Percentiles rank a stretch among this genome's conserved stretches.
These are phyloP conservation scores for Nothophaeocryptopus gaeumannii DNA, from an alignment of 2,329 filamentous ascomycete species.

Conservation along the genomic window DNA sequence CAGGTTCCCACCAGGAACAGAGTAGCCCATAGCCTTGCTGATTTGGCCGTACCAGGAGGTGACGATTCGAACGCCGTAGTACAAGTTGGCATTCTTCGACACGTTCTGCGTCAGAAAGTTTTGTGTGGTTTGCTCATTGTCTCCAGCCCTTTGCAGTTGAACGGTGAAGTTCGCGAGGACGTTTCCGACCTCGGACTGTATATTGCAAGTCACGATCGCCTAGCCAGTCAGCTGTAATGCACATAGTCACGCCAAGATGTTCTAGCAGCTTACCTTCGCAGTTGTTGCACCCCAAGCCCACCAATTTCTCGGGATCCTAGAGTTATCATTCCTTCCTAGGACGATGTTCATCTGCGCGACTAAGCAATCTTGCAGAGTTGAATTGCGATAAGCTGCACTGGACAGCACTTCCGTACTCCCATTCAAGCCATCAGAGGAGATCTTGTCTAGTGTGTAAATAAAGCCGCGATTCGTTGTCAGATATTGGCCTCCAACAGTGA, in stretches of 20 bases:
- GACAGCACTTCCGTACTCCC: constrained; percentile 3
- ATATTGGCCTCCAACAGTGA: constrained; percentile 6
- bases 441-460: constrained; percentile 7
- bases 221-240: neutral
- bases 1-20: neutral
- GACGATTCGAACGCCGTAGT: constrained; percentile 5
- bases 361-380: constrained; percentile 3
- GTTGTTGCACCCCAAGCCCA: constrained; percentile 10
- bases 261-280: neutral
- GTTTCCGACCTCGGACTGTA: neutral
- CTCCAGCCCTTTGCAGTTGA: neutral
- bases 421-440: neutral
- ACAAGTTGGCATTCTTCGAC: neutral
- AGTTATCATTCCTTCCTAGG: constrained; percentile 3
- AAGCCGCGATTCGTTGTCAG: constrained; percentile 9
- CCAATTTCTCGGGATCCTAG: constrained; percentile 1
- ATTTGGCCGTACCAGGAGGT: constrained; percentile 3
- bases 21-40: constrained; percentile 6
- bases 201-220: neutral
- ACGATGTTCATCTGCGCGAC: constrained; percentile 8
- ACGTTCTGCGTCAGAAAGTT: constrained; percentile 1
- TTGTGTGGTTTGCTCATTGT: neutral
- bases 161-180: constrained; percentile 1
- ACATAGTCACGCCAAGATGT: neutral
- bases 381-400: constrained; percentile 4